Evolutionary conservation across 1,284 basidiomycete species (phyloP), one percentile per base, ranked within the genome.

Genomic region (Wallemia hederae): DNA sequence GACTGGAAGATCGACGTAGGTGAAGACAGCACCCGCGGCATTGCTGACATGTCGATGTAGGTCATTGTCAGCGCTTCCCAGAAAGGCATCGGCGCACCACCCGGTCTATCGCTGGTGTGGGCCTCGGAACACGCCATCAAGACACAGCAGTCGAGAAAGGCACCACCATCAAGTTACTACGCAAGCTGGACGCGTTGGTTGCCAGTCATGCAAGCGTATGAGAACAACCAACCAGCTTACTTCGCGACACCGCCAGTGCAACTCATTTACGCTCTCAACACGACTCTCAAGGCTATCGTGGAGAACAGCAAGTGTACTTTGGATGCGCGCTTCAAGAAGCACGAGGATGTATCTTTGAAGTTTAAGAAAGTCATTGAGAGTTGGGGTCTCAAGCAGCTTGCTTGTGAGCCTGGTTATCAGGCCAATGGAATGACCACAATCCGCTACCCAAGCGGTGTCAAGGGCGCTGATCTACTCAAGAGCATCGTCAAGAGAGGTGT

Each of bases 21-120:
- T 27, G 29, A 61, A 22, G 29, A 39, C 17, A 2, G 34, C 14
- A 55, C 28, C 22, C 9, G 2, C 26, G 7, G 27, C 22, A 24
- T 15, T 27, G 17, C n/a, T 27, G 5, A n/a, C 22, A 7, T 15
- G 9, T 28, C 29, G 15, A 17, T 9, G 3, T 49, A 65, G 64
- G 63, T 68, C 28, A 81, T 97, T 57, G 70, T 96, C 60, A 80
- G 83, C 17, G 92, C 90, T 14, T 85, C 83, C 62, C 92, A 98
- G 72, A 98, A 98, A 72, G 92, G 94, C 59, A 78, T 98, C 27
- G 86, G 91, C 55, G 81, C 82, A 7, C 94, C 94, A n/a, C 91
- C 92, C 19, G 92, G 92, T 61, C 75, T 98, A 31, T 86, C 85
- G 68, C 80, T 98, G 64, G 73, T 92, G 62, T 76, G 85, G 58